Base-by-base conservation (phyloP, 108 stramenopile genomes). In the Stephanodiscus minutulus region DNA sequence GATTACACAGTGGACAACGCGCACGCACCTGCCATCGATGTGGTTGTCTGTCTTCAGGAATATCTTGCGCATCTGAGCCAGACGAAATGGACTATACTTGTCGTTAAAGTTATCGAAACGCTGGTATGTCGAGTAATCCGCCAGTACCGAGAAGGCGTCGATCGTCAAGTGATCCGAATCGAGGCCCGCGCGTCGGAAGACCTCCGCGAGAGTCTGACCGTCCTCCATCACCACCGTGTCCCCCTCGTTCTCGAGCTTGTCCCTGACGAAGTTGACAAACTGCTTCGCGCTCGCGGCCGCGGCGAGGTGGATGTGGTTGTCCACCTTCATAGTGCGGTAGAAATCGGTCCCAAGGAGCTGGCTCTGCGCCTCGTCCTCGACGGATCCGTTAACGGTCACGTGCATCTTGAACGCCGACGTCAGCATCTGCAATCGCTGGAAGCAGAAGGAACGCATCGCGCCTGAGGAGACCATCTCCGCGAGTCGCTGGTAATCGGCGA, bases 41-140 rank as follows among this genome's bases (percentile, higher is more conserved):
- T 78, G 70, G 79, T 99, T 99, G 69, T 92, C 93, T 3, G 94
- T 94, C 83, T 99, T 99, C 36, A 99, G 85, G 71, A 99, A 99
- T 21, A 99, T 98, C 59, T 97, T 92, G n/a, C 99, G 55, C 91
- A 99, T 91, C 48, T 97, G 92, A 10, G 92, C 92, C 88, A 98
- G 90, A 0, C 96, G 90, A 46, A 98, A 97, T 7, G 99, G 99
- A 66, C 95, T 96, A 85, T 99, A 99, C 78, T 99, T 99, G 47
- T 85, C 72, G 83, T 99, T 99, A 84, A 99, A 99, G 58, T 99
- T 97, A 76, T 99, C 99, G 82, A 99, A 99, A 37, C 98, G 82
- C 55, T 98, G 98, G 82, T 98, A 99, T 20, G 94, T 91, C 12
- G 95, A 96, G 77, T 98, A 97, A 85, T 97, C 97, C 27, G 99